Base-by-base conservation (phyloP, 1,284 basidiomycete genomes). In the Hemileia vastatrix region DNA sequence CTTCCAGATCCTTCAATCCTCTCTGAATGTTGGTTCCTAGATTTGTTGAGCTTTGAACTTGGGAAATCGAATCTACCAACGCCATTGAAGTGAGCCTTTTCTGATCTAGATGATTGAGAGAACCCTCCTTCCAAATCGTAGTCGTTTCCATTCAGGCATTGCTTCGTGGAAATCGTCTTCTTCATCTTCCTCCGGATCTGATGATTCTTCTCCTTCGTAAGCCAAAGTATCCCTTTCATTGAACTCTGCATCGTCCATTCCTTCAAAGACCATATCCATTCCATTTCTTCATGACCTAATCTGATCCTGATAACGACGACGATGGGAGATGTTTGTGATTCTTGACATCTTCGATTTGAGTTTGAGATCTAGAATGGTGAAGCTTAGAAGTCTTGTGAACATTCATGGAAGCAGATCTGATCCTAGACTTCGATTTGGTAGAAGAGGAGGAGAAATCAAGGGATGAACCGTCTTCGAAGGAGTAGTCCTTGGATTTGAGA, bases 91-190 rank as follows among this genome's bases (percentile, higher is more conserved):
- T 52, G 62, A 19, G 32, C 11, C 21, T 21, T 49, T 4, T 49
- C 55, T 4, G 55, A 27, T 23, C 33, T 33, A 19, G 40, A 43
- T 49, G 18, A 15, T 32, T 32, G 32, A 49, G 18, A 31, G 24
- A 48, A 24, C 27, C 27, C 27, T 27, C 27, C 27, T 27, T 27
- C 27, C 27, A 27, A 27, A 27, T 27, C 27, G 19, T 43, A 44
- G 45, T 43, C 40, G 49, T 27, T 55, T 44, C 68, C 69, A 40
- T 71, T 67, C 21, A 72, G n/a, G 67, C 71, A 72, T 72, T n/a
- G 69, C 68, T 49, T 67, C 65, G 57, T 72, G 71, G 52, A 72
- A 72, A 64, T 72, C 71, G 32, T 72, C 67, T 51, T 72, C 71
- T 31, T 72, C 71, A 40, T 68, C 67, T 33, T 36, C 40, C n/a